Base-by-base conservation (phyloP, 306 rosid genomes). In the Trifolium subterraneum region DNA sequence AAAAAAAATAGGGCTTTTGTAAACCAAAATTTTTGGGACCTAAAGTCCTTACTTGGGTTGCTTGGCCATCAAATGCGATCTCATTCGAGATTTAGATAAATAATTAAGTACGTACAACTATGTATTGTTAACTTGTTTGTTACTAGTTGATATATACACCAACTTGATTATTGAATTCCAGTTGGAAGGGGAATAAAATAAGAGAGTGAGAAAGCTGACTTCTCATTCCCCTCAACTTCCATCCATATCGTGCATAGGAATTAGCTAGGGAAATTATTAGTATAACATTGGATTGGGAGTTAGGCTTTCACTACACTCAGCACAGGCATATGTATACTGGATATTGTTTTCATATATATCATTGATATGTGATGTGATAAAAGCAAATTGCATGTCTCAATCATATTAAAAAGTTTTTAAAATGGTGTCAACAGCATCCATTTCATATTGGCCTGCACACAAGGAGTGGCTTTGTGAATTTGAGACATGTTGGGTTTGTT, bases 401-500 rank as follows among this genome's bases (percentile, higher is more conserved):
- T 25, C 64, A 42, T 38, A 38, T 9, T 38, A 8, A 38, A 38
- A 38, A 38, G 8, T 1, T 38, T 51, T 16, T 2, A 18, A 62
- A 31, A 69, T 51, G 35, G 31, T 13, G 33, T 50, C 33, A 42
- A 66, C 29, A 18, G 76, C 27, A 56, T 15, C 73, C 61, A 29
- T 35, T 63, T 74, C 10, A 39, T 48, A 54, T 20, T 64, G 80
- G 50, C 70, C 50, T 64, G 69, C 74, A 56, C 51, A 31, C 14
- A 39, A 36, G 10, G 38, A 56, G 22, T 35, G 47, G 47, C 7
- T 33, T 35, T 7, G 31, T 55, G 61, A 54, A 3, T 56, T 67
- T 68, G 62, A n/a, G 62, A 56, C 61, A 68, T 76, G 81, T 61
- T 60, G 54, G 75, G 68, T 47, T 70, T 59, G 16, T 48, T 58